Conservation (phyloP, 371 early-diverging fungal genomes). For the Apophysomyces elegans region DNA sequence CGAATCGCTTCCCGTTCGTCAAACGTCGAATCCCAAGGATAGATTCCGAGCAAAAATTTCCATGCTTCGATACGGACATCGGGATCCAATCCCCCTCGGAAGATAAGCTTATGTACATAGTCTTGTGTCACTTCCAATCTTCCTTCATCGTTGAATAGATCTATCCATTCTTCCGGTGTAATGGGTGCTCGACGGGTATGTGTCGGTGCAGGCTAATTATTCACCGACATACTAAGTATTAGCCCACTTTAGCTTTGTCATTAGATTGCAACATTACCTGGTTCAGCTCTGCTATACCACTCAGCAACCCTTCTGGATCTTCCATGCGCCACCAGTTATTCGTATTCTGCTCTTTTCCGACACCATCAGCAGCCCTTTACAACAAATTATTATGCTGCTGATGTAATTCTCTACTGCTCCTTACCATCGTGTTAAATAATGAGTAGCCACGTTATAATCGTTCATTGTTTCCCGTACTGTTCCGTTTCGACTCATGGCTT, state of each 20-base stretch:
- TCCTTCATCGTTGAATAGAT: slow-evolving; percentile 70
- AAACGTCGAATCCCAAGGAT: slow-evolving; percentile 85
- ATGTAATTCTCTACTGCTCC: slow-evolving; percentile 17
- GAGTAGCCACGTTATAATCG: slow-evolving; percentile 82
- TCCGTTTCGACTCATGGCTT: slow-evolving; percentile 44
- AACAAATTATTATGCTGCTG: slow-evolving; percentile 30
- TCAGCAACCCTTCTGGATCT: slow-evolving; percentile 29
- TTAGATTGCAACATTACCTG: slow-evolving; percentile 11
- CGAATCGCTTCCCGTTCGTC: slow-evolving; percentile 72
- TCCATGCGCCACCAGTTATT: slow-evolving; percentile 23
- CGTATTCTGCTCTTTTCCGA: slow-evolving; percentile 46
- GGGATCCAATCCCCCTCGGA: slow-evolving; percentile 79
- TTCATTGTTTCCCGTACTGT: slow-evolving; percentile 56
- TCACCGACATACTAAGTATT: neutral
- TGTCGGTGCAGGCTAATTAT: slow-evolving; percentile 24
- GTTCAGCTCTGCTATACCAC: slow-evolving; percentile 36
- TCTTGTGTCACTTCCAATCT: slow-evolving; percentile 53
- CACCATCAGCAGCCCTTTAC: slow-evolving; percentile 35
- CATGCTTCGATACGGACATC: slow-evolving; percentile 88
- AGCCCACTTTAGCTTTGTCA: neutral
- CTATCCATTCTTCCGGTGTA: slow-evolving; percentile 79
- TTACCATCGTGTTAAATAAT: slow-evolving; percentile 82
- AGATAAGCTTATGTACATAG: slow-evolving; percentile 67
- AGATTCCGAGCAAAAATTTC: slow-evolving; percentile 86
- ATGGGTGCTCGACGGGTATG: slow-evolving; percentile 59